phyloP scores from a whole-genome alignment of 1,139 yeast species.

The Scheffersomyces segobiensis region DNA sequence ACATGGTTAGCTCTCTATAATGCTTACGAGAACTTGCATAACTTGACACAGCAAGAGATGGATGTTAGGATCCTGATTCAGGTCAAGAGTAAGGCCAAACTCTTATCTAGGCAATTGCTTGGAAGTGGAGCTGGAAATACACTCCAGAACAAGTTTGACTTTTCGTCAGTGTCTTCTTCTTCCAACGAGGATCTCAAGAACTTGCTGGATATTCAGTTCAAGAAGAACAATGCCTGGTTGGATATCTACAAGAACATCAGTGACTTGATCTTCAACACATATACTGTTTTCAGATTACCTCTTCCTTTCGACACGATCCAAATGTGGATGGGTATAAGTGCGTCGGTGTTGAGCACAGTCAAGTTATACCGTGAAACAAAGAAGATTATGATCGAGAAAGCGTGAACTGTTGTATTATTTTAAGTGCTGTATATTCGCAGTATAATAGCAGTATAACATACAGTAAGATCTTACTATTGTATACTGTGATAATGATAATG shows the following conservation, averaged over 20 bases:
- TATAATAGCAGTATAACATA: not conserved
- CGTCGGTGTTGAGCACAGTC: conserved; percentile 38
- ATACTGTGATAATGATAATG: not conserved
- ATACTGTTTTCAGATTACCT: conserved; percentile 41
- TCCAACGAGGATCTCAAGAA: conserved; percentile 24
- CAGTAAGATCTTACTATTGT: too few relatives aligned
- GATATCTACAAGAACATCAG: conserved; percentile 44
- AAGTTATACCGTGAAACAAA: conserved; percentile 45
- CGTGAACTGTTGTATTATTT: not conserved
- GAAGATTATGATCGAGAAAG: conserved; percentile 23
- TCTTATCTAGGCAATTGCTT: conserved; percentile 38
- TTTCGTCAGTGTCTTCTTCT: conserved; percentile 4
- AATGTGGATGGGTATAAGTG: conserved; percentile 51
- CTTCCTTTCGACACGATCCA: conserved; percentile 48
- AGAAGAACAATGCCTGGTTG: conserved; percentile 39
- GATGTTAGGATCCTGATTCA: conserved; percentile 25
- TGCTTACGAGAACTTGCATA: conserved; percentile 18
- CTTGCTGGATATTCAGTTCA: conserved; percentile 37
- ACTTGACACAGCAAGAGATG: conserved; percentile 21
- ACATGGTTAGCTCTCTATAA: conserved; percentile 26
- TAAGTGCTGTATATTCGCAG: too few relatives aligned
- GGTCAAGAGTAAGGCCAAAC: conserved; percentile 34
- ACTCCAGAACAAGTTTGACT: not conserved
- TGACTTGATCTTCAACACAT: conserved; percentile 44
- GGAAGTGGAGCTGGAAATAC: conserved; percentile 12